Conservation (phyloP, 2,329 filamentous ascomycete species). For the Epichloe gansuensis region DNA sequence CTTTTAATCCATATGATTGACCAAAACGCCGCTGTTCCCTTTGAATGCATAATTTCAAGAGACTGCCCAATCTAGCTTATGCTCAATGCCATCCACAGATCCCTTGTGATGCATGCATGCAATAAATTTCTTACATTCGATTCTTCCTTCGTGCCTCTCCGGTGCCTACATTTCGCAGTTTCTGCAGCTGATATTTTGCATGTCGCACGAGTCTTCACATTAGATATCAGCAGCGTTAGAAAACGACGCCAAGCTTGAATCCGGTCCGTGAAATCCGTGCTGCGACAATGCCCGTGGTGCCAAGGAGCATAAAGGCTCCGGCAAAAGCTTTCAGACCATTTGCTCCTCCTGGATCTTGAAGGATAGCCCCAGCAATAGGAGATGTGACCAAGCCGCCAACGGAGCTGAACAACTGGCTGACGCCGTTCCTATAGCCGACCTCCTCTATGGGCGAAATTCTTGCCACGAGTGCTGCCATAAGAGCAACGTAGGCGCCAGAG, state of each 20-base stretch:
- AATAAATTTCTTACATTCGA: too few species aligned
- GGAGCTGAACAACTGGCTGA: slow-evolving; percentile 8
- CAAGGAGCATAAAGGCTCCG: slow-evolving; percentile 9
- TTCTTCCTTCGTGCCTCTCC: too few species aligned
- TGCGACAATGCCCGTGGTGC: slow-evolving; percentile 9
- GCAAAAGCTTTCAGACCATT: slow-evolving; percentile 10
- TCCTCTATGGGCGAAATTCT: slow-evolving; percentile 41
- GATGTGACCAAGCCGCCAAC: slow-evolving; percentile 9
- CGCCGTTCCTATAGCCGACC: slow-evolving; percentile 40
- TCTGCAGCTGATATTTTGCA: too few species aligned
- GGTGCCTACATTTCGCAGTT: not conserved
- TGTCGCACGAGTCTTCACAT: too few species aligned
- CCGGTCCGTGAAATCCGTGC: slow-evolving; percentile 8
- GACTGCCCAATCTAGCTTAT: too few species aligned
- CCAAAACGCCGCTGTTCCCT: too few species aligned
- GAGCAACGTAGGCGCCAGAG: slow-evolving; percentile 17
- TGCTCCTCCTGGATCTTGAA: slow-evolving; percentile 7
- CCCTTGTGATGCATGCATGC: too few species aligned
- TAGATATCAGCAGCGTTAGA: not conserved
- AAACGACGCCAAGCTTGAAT: slow-evolving; percentile 7
- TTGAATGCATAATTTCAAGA: too few species aligned
- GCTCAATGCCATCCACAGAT: too few species aligned
- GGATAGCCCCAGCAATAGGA: slow-evolving; percentile 12
- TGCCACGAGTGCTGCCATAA: slow-evolving; percentile 15
- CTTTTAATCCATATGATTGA: too few species aligned